Evolutionary conservation across 306 rosid genomes (phyloP).

Genomic region (Mucuna pruriens): DNA sequence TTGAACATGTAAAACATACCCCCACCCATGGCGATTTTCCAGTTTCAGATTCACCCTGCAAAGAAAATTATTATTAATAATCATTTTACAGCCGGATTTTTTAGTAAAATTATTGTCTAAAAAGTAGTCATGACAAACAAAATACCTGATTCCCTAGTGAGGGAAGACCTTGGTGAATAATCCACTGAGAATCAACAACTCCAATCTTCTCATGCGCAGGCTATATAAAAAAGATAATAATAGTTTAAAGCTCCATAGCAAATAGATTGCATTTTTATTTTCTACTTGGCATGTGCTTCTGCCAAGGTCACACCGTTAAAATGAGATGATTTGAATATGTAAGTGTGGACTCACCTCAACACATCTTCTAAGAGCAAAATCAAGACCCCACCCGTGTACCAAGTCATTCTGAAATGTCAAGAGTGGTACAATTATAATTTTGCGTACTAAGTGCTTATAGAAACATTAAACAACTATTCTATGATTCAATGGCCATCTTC

Average conservation of each 20-base stretch:
- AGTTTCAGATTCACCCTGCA: slow-evolving; percentile 71
- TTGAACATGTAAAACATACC: slow-evolving; percentile 56
- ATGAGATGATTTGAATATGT: neutral
- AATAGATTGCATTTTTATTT: neutral
- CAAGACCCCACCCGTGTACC: slow-evolving; percentile 99
- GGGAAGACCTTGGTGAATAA: slow-evolving; percentile 94
- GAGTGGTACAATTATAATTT: slow-evolving; percentile 17
- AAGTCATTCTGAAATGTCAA: slow-evolving; percentile 81
- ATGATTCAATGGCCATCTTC: neutral
- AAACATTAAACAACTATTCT: neutral
- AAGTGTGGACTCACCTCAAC: slow-evolving; percentile 71
- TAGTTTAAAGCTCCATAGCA: slow-evolving; percentile 20
- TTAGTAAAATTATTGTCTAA: neutral
- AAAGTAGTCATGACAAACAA: neutral
- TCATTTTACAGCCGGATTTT: neutral
- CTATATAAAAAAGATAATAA: slow-evolving; percentile 46
- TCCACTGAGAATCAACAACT: slow-evolving; percentile 98
- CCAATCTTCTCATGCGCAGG: slow-evolving; percentile 99
- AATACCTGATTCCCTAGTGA: slow-evolving; percentile 91
- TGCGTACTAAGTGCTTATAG: slow-evolving; percentile 3
- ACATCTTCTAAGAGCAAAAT: slow-evolving; percentile 93
- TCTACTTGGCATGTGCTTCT: neutral
- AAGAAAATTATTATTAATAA: slow-evolving; percentile 21
- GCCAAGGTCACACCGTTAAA: neutral
- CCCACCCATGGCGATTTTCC: slow-evolving; percentile 95